Evolutionary conservation across 2,329 filamentous ascomycete species (phyloP).

Genomic region (Neopestalotiopsis sp.): DNA sequence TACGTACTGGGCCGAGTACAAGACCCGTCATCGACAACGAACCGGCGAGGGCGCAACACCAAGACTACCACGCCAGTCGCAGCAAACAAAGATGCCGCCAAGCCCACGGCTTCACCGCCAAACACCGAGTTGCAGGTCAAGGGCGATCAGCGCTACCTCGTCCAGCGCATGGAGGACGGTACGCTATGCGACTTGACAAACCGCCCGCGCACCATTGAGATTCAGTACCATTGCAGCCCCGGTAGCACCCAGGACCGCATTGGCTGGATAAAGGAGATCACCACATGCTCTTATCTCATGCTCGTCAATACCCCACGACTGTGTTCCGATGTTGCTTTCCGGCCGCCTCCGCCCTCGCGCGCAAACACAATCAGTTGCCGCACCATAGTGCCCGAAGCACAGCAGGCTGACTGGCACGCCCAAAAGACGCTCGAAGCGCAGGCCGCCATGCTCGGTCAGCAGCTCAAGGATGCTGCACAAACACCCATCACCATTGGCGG

Average conservation of each 20-base stretch:
- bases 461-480: constrained; percentile 29
- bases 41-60: constrained; percentile 28
- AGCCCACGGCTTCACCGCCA: constrained; percentile 38
- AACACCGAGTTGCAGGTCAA: constrained; percentile 77
- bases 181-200: constrained; percentile 88
- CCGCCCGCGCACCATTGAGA: constrained; percentile 80
- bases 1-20: constrained; percentile 75
- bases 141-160: constrained; percentile 84
- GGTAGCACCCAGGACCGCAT: constrained; percentile 77
- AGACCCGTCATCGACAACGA: constrained; percentile 30
- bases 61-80: constrained; percentile 11
- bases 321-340: constrained; percentile 85
- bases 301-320: constrained; percentile 87
- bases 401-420: constrained; percentile 46
- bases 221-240: constrained; percentile 81
- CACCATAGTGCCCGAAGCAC: constrained; percentile 67
- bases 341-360: constrained; percentile 77
- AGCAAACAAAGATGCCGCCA: constrained; percentile 30
- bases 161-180: constrained; percentile 80
- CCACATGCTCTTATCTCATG: constrained; percentile 92
- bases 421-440: constrained; percentile 45
- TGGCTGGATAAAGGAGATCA: constrained; percentile 90
- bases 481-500: constrained; percentile 54
- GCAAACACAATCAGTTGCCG: constrained; percentile 80
- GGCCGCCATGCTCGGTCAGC: constrained; percentile 39